These are phyloP conservation scores for Penicillium cinerascens DNA, from an alignment of 495 filamentous ascomycete species.

Conservation along the genomic window DNA sequence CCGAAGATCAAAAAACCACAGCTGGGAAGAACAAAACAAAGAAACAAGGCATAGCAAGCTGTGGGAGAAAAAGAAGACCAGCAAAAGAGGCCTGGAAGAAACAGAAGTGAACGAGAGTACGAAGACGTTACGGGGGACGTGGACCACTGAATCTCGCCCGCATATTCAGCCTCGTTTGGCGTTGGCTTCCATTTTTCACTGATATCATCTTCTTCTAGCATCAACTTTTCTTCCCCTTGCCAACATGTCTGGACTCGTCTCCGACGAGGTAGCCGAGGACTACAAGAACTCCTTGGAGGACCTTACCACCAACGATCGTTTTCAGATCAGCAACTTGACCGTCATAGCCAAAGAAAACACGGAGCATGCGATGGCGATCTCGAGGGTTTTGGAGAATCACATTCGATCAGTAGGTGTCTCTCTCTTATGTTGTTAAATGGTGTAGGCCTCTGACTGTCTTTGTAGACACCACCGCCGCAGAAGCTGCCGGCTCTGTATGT, in stretches of 20 bases:
- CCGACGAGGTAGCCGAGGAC: conserved; percentile 90
- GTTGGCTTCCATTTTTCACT: conserved; percentile 1
- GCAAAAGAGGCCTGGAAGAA: conserved; percentile 7
- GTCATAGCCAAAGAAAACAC: conserved; percentile 96
- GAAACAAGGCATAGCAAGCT: background rate
- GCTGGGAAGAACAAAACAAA: conserved; percentile 10
- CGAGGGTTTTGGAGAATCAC: conserved; percentile 82
- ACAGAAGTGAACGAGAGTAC: conserved; percentile 8
- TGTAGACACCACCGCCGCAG: conserved; percentile 74
- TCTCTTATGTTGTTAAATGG: conserved; percentile 8
- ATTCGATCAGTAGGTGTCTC: conserved; percentile 78
- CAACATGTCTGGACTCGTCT: conserved; percentile 70
- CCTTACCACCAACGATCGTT: conserved; percentile 79
- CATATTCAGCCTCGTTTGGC: background rate
- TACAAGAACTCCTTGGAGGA: conserved; percentile 91
- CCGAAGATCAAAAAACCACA: conserved; percentile 10
- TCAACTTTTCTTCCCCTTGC: conserved; percentile 20
- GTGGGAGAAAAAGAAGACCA: background rate
- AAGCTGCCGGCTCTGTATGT: conserved; percentile 96
- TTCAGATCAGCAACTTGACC: conserved; percentile 92
- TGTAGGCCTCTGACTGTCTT: conserved; percentile 35
- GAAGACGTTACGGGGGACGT: background rate
- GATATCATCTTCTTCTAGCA: conserved; percentile 7
- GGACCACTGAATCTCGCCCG: background rate
- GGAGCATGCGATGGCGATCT: conserved; percentile 87